Base-by-base conservation (phyloP, 805 yeast genomes). In the Yarrowia keelungensis region DNA sequence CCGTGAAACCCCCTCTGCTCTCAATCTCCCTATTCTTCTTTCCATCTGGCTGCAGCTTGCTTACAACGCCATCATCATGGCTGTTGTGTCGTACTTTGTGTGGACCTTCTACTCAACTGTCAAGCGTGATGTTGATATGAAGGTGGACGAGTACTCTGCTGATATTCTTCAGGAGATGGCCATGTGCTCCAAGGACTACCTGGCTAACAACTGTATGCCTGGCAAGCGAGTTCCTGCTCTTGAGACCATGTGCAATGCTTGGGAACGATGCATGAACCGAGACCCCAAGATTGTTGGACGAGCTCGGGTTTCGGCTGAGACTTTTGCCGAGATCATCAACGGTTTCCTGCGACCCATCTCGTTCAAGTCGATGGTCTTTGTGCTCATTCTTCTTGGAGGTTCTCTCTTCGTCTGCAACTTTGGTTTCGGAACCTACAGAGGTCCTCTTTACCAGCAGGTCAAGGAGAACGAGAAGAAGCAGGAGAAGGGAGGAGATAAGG, bases 211-310 rank as follows among this genome's bases (percentile, higher is more conserved):
- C 72, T 94, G 99, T 76, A 74, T 75, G 72, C 81, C 81, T 11
- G 82, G 85, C 1, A 85, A 86, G 4, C 80, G 94, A 14, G 93
- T 87, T 0, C 97, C 97, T 0, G 92, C 91, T 0, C 76, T 92
- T 16, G 95, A 89, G 73, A 77, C 79, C 1, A 79, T 85, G 14
- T 94, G 99, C 77, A 80, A 83, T 43, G 82, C 81, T 43, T 91
- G 97, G 95, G 89, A 86, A 70, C 84, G 83, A 69, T 95, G 99
- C 76, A 91, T 91, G 92, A 86, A 87, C 73, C 79, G 87, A 61
- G 94, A 91, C 71, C 93, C 97, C 10, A 83, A 84, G 3, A 78
- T 77, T 0, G 83, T 88, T 12, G 93, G 91, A 3, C 83, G 86
- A 61, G 90, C 94, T 0, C 83, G 83, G 70, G 83, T 92, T 68